Percentiles rank a stretch among this genome's conserved stretches.
Conservation (phyloP, 2,329 filamentous ascomycete species). For the Claviceps sorghi region DNA sequence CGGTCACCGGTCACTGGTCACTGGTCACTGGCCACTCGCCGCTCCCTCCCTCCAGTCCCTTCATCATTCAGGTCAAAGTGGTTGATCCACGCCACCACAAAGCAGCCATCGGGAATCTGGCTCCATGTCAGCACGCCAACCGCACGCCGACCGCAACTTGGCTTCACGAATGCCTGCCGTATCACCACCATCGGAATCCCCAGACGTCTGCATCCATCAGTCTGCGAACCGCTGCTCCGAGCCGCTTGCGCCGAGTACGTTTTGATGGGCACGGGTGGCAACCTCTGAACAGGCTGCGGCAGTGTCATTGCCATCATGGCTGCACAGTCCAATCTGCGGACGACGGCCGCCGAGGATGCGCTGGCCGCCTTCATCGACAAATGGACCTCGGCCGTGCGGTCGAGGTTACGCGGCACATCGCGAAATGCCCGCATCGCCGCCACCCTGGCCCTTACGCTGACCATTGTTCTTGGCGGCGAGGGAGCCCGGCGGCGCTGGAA, state of each 20-base stretch:
- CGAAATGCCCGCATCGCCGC: constrained; percentile 59
- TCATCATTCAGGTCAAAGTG: background rate
- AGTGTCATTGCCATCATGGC: constrained; percentile 44
- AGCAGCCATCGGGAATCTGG: too few species aligned
- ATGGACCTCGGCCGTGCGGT: constrained; percentile 38
- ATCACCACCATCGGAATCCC: background rate
- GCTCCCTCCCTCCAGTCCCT: too few species aligned
- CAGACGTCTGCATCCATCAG: background rate
- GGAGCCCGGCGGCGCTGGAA: constrained; percentile 69
- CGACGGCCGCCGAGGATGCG: constrained; percentile 50
- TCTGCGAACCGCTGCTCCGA: background rate
- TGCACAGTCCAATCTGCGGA: constrained; percentile 69
- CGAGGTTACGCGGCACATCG: constrained; percentile 48
- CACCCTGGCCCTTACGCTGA: constrained; percentile 58
- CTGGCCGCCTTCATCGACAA: constrained; percentile 49
- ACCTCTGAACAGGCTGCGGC: background rate
- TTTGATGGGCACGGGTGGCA: background rate
- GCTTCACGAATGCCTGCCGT: background rate
- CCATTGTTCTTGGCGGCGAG: constrained; percentile 66
- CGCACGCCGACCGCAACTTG: background rate
- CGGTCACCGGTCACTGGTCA: too few species aligned
- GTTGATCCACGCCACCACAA: constrained; percentile 1
- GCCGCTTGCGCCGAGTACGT: background rate
- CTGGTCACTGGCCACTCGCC: too few species aligned
- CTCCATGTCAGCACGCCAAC: background rate